phyloP scores from a whole-genome alignment of 2,329 filamentous ascomycete species.

The Phyllosticta citrichinensis region DNA sequence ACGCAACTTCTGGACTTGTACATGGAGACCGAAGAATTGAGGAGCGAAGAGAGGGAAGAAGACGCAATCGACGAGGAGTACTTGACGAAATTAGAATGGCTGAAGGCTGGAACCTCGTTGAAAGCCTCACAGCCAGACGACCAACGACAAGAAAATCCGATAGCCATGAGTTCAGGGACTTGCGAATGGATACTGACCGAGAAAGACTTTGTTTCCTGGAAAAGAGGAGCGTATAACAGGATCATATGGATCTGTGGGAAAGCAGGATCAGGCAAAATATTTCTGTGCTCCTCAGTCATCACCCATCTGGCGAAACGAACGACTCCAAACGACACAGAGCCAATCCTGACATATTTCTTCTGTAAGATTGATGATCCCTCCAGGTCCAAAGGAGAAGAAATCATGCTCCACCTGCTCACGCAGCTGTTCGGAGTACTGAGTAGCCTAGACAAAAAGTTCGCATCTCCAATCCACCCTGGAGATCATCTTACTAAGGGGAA shows the following conservation, averaged over 20 bases:
- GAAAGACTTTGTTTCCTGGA: neutral
- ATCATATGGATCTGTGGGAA: neutral
- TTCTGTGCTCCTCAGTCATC: neutral
- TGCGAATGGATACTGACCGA: neutral
- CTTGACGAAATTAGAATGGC: neutral
- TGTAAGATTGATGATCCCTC: neutral
- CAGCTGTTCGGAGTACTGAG: neutral
- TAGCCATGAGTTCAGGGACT: neutral
- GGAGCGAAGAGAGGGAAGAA: neutral
- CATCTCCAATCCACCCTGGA: neutral
- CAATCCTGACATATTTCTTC: neutral
- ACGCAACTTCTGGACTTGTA: neutral
- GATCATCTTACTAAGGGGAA: neutral
- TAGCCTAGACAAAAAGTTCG: neutral
- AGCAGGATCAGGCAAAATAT: neutral
- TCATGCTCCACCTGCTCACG: neutral
- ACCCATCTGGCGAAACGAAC: neutral
- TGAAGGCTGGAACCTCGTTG: neutral
- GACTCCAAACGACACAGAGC: neutral
- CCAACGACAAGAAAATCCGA: neutral
- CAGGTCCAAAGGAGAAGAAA: neutral
- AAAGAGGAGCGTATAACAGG: neutral
- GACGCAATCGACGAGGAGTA: neutral
- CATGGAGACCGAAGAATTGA: neutral
- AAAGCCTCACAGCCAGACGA: neutral